A percentile compares a stretch with the other conserved stretches of the same genome.
Conservation (phyloP, 768 basidiomycete genomes). For the Floccularia luteovirens region DNA sequence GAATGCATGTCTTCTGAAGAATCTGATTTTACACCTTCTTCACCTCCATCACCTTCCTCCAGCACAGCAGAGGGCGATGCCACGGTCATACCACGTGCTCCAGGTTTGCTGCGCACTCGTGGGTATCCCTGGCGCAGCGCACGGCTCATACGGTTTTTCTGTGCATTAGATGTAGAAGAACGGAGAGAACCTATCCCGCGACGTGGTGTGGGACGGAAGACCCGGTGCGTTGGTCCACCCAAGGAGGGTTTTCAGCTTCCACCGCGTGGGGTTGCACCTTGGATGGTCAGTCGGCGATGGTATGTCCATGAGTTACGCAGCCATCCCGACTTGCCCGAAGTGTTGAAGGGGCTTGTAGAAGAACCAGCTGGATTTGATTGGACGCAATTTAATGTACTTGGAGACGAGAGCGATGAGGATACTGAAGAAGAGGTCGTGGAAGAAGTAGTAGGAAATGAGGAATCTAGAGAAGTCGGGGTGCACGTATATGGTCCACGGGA, state of each 20-base stretch:
- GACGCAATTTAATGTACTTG: slow-evolving; percentile 39
- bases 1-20: slow-evolving; percentile 84
- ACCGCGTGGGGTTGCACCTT: slow-evolving; percentile 53
- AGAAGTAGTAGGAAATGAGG: no score
- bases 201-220: slow-evolving; percentile 49
- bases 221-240: slow-evolving; percentile 41
- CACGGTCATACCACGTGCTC: slow-evolving; percentile 14
- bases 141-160: slow-evolving; percentile 54
- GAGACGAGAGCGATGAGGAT: slow-evolving; percentile 47
- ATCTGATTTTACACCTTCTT: slow-evolving; percentile 42
- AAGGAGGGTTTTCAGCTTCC: slow-evolving; percentile 56
- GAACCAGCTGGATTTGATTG: slow-evolving; percentile 46
- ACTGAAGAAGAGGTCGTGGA: slow-evolving; percentile 14
- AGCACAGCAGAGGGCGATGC: no score
- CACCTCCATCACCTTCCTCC: neutral
- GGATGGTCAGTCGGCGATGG: slow-evolving; percentile 78
- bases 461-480: no score
- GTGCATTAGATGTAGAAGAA: slow-evolving; percentile 52
- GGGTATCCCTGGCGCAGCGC: slow-evolving; percentile 64
- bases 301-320: slow-evolving; percentile 27
- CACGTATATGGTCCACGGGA: no score
- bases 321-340: slow-evolving; percentile 39
- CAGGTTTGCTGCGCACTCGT: slow-evolving; percentile 41
- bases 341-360: slow-evolving; percentile 34
- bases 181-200: slow-evolving; percentile 39